These are phyloP conservation scores for Lolium multiflorum DNA, from an alignment of 176 grass and related monocot species.

Conservation along the genomic window DNA sequence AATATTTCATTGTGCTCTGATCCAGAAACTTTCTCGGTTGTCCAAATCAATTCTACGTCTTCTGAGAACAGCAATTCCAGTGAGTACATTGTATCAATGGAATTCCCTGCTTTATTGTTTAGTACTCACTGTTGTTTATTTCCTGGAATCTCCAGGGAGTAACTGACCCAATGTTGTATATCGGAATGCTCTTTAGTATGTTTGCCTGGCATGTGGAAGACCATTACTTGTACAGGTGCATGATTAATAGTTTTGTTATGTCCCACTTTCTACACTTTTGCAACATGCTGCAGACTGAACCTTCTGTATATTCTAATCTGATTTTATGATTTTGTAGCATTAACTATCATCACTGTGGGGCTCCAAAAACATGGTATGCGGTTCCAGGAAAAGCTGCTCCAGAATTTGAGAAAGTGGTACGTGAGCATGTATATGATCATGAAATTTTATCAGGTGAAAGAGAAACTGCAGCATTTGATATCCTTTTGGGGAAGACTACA, in stretches of 20 bases:
- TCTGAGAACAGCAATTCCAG: constrained; percentile 81
- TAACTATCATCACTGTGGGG: constrained; percentile 99
- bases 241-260: constrained; percentile 24
- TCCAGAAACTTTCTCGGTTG: constrained; percentile 88
- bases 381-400: constrained; percentile 86
- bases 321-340: constrained; percentile 59
- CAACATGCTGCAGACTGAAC: constrained; percentile 17
- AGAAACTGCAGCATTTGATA: constrained; percentile 85
- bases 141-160: constrained; percentile 70
- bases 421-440: constrained; percentile 76
- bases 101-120: constrained; percentile 24
- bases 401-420: constrained; percentile 84
- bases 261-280: constrained; percentile 37
- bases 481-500: constrained; percentile 95
- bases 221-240: constrained; percentile 93
- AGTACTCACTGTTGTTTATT: constrained; percentile 31
- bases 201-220: constrained; percentile 99
- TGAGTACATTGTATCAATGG: constrained; percentile 45
- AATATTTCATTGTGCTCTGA: constrained; percentile 30
- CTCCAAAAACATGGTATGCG: constrained; percentile 94
- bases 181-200: constrained; percentile 99
- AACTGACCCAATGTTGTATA: constrained; percentile 98
- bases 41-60: constrained; percentile 80
- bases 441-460: constrained; percentile 82
- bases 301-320: constrained; percentile 40